These are phyloP conservation scores for Fragaria nilgerrensis DNA, from an alignment of 306 rosid species.

Conservation along the genomic window DNA sequence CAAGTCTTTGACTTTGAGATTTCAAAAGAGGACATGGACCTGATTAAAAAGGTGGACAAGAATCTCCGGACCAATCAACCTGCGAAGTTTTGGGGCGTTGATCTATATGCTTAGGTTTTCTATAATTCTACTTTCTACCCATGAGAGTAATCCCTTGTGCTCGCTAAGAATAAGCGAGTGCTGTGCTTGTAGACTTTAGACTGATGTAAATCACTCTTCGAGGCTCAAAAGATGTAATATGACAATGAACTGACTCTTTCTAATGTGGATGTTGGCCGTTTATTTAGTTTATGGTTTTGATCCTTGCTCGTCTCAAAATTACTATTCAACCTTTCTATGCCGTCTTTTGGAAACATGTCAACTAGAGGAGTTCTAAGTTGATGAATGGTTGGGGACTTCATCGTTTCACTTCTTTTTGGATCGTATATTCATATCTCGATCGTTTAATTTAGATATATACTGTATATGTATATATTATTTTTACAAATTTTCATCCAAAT, in stretches of 20 bases:
- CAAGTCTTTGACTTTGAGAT: constrained; percentile 66
- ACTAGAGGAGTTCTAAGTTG: too few species aligned
- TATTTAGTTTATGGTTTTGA: neutral
- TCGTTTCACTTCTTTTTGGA: too few species aligned
- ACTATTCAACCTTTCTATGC: too few species aligned
- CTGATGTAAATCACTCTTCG: neutral
- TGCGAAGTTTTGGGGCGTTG: constrained; percentile 78
- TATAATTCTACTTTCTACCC: neutral
- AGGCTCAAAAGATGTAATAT: neutral
- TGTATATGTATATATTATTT: too few species aligned
- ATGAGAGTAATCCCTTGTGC: neutral
- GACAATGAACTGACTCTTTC: neutral
- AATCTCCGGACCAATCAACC: constrained; percentile 70
- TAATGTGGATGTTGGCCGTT: neutral
- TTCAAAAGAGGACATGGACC: constrained; percentile 60
- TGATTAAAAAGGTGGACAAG: constrained; percentile 55
- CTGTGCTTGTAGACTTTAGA: neutral
- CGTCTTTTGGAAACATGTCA: too few species aligned
- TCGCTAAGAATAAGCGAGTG: neutral
- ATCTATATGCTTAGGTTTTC: constrained; percentile 57
- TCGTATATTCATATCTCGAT: too few species aligned
- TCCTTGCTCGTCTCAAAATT: neutral
- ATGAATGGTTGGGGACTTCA: too few species aligned
- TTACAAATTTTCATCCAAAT: too few species aligned
- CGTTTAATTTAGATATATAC: too few species aligned